These are phyloP conservation scores for Aspergillus udagawae DNA, from an alignment of 2,329 filamentous ascomycete genomes.

Conservation along the genomic window DNA sequence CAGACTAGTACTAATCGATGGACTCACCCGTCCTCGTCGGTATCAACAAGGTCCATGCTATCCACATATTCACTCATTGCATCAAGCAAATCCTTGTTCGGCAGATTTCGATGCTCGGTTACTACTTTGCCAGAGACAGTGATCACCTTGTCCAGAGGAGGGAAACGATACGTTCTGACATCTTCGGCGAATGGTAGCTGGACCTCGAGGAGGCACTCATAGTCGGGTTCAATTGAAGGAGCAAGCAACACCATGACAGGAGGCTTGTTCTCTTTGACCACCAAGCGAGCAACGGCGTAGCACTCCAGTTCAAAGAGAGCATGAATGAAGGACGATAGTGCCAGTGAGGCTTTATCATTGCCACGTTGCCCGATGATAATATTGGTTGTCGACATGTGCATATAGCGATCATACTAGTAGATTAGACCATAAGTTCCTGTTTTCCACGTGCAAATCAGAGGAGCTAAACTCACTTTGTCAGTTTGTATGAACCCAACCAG, in stretches of 20 bases:
- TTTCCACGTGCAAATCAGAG: neutral
- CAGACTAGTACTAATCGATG: neutral
- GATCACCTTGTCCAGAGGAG: conserved; percentile 79
- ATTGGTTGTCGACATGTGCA: conserved; percentile 77
- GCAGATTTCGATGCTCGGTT: conserved; percentile 78
- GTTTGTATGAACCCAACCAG: conserved; percentile 81
- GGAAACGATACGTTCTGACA: conserved; percentile 83
- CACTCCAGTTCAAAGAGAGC: conserved; percentile 80
- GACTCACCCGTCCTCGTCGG: conserved; percentile 69
- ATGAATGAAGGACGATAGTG: conserved; percentile 84
- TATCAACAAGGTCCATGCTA: conserved; percentile 76
- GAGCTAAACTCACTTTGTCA: conserved; percentile 54
- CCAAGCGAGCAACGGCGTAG: conserved; percentile 81
- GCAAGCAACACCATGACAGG: conserved; percentile 74
- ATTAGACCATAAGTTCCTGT: conserved; percentile 3
- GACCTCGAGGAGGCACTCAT: conserved; percentile 84
- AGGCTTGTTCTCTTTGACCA: conserved; percentile 76
- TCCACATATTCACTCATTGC: conserved; percentile 93
- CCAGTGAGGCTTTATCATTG: conserved; percentile 78
- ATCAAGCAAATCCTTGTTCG: conserved; percentile 65
- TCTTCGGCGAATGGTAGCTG: conserved; percentile 93
- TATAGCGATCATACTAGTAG: conserved; percentile 72
- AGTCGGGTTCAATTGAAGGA: conserved; percentile 71
- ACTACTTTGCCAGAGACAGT: conserved; percentile 80
- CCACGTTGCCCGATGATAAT: conserved; percentile 72